Evolutionary conservation across 2,329 filamentous ascomycete genomes (phyloP), one percentile per base, ranked within the genome.

Genomic region (Monosporascus ibericus): DNA sequence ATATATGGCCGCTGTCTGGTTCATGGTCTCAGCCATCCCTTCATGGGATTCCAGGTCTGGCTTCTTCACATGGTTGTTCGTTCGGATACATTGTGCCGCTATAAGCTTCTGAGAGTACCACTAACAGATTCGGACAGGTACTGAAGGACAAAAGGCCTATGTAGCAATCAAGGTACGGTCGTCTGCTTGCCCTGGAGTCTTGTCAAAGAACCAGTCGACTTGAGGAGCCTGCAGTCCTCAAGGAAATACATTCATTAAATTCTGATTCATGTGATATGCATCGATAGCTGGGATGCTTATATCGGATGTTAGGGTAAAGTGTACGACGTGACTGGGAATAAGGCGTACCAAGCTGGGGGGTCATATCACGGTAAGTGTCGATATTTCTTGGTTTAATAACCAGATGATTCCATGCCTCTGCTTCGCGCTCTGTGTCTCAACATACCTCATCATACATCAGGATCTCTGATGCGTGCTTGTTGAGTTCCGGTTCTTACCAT

Each of bases 301-400:
- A 49, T 52, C n/a, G 25, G 30, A 18, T 18, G 42, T 51, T 54
- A 96, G 87, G 92, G 94, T 62, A 90, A 87, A 55, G 87, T 99
- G 49, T 99, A 96, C 66, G 92, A 99, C 66, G 94, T 99, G 55
- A 90, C 84, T 24, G 88, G 87, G 49, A 99, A 97, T 71, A 85
- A 88, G 59, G 85, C 88, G 17, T 99, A 99, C 69, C 84, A 85
- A 47, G 84, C 88, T 9, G 87, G 85, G 24, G 92, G 90, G 47
- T 84, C 86, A 57, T 99, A 99, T 71, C 81, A 89, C 63, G 88
- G 94, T 96, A 77, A 65, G 79, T 71, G 24, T 44, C 20, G 27
- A 30, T 17, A 22, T 44, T 38, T 52, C 44, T 15, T 50, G 46
- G 37, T 48, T 47, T 50, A 27, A 40, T 40, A n/a, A 7, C 14